Percentiles rank a stretch among this genome's conserved stretches.
phyloP scores from a whole-genome alignment of 108 stramenopile species.

The Skeletonema costatum region DNA sequence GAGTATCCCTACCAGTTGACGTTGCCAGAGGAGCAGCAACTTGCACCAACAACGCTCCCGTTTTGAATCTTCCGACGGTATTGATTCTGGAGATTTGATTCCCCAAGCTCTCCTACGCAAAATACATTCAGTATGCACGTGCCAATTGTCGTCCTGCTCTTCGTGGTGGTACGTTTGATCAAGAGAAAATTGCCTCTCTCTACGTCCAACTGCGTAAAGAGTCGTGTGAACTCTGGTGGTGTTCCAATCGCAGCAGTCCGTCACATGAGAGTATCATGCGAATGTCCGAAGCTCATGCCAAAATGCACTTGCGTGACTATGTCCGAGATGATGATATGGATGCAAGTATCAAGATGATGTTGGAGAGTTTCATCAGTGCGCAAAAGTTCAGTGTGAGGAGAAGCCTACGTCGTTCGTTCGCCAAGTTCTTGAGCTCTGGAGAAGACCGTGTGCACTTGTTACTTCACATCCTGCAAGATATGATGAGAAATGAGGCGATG shows the following conservation, averaged over 20 bases:
- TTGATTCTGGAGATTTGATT: slow-evolving; percentile 65
- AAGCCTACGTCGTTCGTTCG: slow-evolving; percentile 76
- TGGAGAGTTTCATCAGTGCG: slow-evolving; percentile 95
- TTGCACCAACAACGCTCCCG: slow-evolving; percentile 44
- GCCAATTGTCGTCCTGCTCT: slow-evolving; percentile 88
- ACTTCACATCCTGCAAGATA: slow-evolving; percentile 83
- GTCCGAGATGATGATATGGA: slow-evolving; percentile 99
- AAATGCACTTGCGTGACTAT: slow-evolving; percentile 97
- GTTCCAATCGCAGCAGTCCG: slow-evolving; percentile 99
- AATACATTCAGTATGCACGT: slow-evolving; percentile 99
- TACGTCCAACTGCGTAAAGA: slow-evolving; percentile 98
- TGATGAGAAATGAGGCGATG: slow-evolving; percentile 89
- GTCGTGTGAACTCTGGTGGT: slow-evolving; percentile 84
- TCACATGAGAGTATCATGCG: slow-evolving; percentile 98
- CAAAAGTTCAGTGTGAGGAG: slow-evolving; percentile 95
- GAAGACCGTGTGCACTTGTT: slow-evolving; percentile 87
- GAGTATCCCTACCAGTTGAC: slow-evolving; percentile 69
- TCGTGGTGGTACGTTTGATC: slow-evolving; percentile 91
- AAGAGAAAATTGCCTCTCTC: slow-evolving; percentile 97
- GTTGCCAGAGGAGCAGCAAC: slow-evolving; percentile 53
- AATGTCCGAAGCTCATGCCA: slow-evolving; percentile 97
- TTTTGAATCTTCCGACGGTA: slow-evolving; percentile 44
- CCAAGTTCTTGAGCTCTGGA: slow-evolving; percentile 84
- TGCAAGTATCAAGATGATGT: slow-evolving; percentile 89
- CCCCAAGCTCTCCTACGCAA: slow-evolving; percentile 94